Conservation (phyloP, 1,284 basidiomycete species). For the Rhodotorula sp. region DNA sequence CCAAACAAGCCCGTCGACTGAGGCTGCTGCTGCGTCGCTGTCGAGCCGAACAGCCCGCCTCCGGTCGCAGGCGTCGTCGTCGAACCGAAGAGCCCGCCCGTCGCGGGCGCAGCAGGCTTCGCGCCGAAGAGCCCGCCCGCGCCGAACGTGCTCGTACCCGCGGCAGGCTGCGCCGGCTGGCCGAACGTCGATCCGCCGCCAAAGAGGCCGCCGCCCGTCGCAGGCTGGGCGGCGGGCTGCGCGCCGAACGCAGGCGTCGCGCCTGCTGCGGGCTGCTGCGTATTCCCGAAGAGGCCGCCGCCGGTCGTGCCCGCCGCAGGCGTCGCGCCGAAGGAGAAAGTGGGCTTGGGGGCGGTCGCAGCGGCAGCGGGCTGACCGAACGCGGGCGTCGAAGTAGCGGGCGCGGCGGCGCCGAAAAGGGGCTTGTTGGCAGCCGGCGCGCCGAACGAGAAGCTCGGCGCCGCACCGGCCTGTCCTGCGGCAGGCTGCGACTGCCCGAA, state of each 20-base stretch:
- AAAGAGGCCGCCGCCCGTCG: conserved; percentile 30
- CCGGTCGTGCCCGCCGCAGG: conserved; percentile 31
- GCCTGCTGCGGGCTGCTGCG: conserved; percentile 14
- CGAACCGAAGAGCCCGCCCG: conserved; percentile 49
- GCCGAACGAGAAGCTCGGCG: conserved; percentile 40
- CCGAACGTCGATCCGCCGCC: conserved; percentile 53
- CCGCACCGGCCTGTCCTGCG: conserved; percentile 20
- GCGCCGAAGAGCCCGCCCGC: conserved; percentile 43
- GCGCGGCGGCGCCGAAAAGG: conserved; percentile 31
- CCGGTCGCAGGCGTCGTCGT: conserved; percentile 26
- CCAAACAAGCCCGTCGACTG: conserved; percentile 33
- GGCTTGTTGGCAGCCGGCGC: conserved; percentile 30
- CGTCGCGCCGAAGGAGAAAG: conserved; percentile 35
- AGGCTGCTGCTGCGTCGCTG: conserved; percentile 37
- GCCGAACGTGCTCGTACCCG: conserved; percentile 55
- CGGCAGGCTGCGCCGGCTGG: conserved; percentile 50
- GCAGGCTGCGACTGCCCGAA: conserved; percentile 34
- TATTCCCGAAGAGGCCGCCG: conserved; percentile 31
- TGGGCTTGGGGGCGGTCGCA: conserved; percentile 24
- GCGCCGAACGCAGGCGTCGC: conserved; percentile 15
- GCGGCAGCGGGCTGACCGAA: conserved; percentile 29
- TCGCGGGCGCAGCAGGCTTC: conserved; percentile 41
- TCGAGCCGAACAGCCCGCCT: conserved; percentile 47
- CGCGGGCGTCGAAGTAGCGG: conserved; percentile 33
- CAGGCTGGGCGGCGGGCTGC: conserved; percentile 18